Base-by-base conservation (phyloP, 2,329 filamentous ascomycete genomes). In the Curvularia sp. region DNA sequence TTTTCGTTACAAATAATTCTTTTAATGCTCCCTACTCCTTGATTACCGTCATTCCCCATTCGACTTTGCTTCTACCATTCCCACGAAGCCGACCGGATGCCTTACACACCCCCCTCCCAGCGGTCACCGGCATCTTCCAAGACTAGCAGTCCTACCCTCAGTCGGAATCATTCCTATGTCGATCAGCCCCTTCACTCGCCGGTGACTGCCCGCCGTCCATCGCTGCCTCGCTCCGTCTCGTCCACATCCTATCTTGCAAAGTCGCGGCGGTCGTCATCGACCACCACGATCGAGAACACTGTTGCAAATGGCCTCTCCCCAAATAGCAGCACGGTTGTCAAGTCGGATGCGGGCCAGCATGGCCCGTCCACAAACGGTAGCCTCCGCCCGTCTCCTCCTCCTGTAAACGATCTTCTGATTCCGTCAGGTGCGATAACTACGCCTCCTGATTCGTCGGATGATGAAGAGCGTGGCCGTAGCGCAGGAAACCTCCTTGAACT, bases 391-490 rank as follows among this genome's bases (percentile, higher is more conserved):
- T 96, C 93, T 47, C 92, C 92, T 15, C 89, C 91, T n/a, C 91
- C 92, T 18, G 79, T 92, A 63, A 91, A 88, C 63, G 87, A 92
- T 79, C 84, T 87, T 59, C 81, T 86, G 63, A 95, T 97, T 77
- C 92, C 93, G 41, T 86, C 87, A 61, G 92, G 92, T 60, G 93
- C 92, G 63, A 87, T 97, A 67, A 91, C 96, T 58, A 97, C 94
- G 0, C 94, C 94, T 34, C 94, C 94, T 9, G 94, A 97, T 70
- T 97, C 93, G 32, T 93, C 89, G 25, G 93, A 93, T 77, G 93
- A 97, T 64, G 93, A 96, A 67, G 92, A 96, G 71, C 88, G 74
- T 28, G 86, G 65, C 61, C 73, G 65, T 25, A 69, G 57, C 67
- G 79, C 74, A 58, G 76, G 74, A 68, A 78, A 81, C 57, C 78